Evolutionary conservation across 164 flowering plant species (phyloP), one percentile per base, ranked within the genome.

Genomic region (Annona cherimola): DNA sequence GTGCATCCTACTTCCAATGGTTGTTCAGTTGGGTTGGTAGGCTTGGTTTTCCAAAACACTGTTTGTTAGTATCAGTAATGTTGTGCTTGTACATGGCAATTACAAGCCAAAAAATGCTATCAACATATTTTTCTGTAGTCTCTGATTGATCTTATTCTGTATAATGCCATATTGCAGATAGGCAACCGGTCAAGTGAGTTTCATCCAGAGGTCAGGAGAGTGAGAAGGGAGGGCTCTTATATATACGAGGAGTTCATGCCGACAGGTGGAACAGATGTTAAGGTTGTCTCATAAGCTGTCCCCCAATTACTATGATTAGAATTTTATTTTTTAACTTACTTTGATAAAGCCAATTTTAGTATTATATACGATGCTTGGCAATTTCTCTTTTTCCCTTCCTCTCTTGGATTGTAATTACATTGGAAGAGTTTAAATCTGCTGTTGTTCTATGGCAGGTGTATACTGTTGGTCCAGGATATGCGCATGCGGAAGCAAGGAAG

Each of bases 401-500:
- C 16, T 44, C 45, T 45, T 42, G 35, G 35, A 11, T 11, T 16
- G 43, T 64, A 14, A 64, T 7, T 1, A 18, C 42, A 26, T 20
- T 59, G 45, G 20, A 7, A 71, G 41, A 45, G 72, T 61, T 61
- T 68, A 61, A 67, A 57, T 50, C 57, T 50, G 61, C 42, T 76
- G 68, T 50, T 61, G 39, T 81, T 60, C 76, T 42, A 65, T 76
- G 71, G 18, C 70, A 96, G 99, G 99, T 96, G 63, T 96, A 96
- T 71, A 96, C 99, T 12, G 99, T 96, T 82, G 98, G 99, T 65
- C 91, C 98, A 18, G 99, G 92, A 78, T 96, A 96, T 87, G 99
- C 99, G n/a, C 99, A 96, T 84, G 98, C 99, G 69, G 98, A 96
- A 80, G 98, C 99, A 74, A 87, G 99, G 79, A 93, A 96, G 76